Evolutionary conservation across 2,329 filamentous ascomycete genomes (phyloP), one percentile per base, ranked within the genome.

Genomic region (Botrytis paeoniae): DNA sequence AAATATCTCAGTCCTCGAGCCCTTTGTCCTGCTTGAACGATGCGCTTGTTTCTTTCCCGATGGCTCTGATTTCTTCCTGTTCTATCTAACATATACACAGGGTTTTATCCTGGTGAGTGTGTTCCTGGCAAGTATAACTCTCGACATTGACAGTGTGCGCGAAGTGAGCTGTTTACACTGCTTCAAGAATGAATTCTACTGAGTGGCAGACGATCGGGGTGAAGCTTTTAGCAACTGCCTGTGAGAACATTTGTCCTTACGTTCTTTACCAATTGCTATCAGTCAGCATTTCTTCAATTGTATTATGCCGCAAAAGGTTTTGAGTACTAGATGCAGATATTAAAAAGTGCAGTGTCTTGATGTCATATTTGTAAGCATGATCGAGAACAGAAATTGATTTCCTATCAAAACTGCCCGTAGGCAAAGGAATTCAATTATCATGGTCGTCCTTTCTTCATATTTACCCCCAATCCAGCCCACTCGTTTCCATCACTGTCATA

Each of bases 401-500:
- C 16, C 29, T 59, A 32, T 7, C 29, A 59, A 35, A 32, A 20
- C 16, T 32, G 14, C 29, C 7, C 16, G 14, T 8, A 10, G 3
- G 6, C 29, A 29, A 20, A 39, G 25, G 7, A 14, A 10, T 57
- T 5, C 12, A 14, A 57, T 57, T 25, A 57, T 25, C 4, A 57
- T 18, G 25, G 37, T 39, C 8, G 3, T 8, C 32, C 20, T 10
- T n/a, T 35, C 22, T 41, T n/a, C 60, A 62, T 62, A n/a, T 61
- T 54, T 16, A 54, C 66, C 2, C 25, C 51, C 25, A 54, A 35
- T 0, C 7, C 37, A 12, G 45, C 32, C 39, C 22, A 32, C 2
- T 74, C 68, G 29, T 74, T 70, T 37, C 74, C 75, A 75, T 72
- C 80, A 77, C 5, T 60, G 14, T 69, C 39, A 2, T 69, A 51